Evolutionary conservation across 1,284 basidiomycete genomes (phyloP).

Genomic region (Omphalotus olearius): DNA sequence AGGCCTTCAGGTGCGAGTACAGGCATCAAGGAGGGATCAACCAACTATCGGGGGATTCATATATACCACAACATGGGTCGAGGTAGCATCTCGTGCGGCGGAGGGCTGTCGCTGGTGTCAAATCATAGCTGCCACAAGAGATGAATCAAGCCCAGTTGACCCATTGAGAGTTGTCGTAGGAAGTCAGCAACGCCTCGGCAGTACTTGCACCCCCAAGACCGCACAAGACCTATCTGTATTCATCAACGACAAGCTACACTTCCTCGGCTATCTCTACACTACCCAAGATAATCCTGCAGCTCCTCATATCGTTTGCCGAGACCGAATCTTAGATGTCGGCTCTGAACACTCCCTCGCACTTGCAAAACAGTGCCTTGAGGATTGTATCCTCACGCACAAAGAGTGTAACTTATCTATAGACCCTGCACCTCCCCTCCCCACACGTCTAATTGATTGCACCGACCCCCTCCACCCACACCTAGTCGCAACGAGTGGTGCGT

Average conservation of each 20-base stretch:
- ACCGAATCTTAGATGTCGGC: not conserved
- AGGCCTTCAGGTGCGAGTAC: not conserved
- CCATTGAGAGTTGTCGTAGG: too few relatives aligned
- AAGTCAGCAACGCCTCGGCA: too few relatives aligned
- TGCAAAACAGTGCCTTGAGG: too few relatives aligned
- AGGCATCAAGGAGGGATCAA: not conserved
- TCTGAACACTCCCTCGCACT: too few relatives aligned
- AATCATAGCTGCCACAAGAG: not conserved
- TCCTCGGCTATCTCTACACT: not conserved
- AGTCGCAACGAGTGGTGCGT: not conserved
- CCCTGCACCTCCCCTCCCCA: not conserved
- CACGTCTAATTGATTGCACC: slow-evolving; percentile 4
- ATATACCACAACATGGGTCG: not conserved
- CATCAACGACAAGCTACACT: too few relatives aligned
- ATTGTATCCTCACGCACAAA: not conserved
- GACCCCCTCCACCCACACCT: not conserved
- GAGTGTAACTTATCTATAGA: not conserved
- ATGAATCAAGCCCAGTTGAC: not conserved
- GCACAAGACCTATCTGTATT: too few relatives aligned
- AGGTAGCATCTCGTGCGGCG: not conserved
- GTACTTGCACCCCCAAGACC: too few relatives aligned
- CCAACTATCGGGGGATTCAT: not conserved
- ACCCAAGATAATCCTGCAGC: not conserved
- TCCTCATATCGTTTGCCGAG: not conserved
- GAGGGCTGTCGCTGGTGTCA: not conserved